A percentile compares a stretch with the other conserved stretches of the same genome.
phyloP scores from a whole-genome alignment of 2,329 filamentous ascomycete genomes.

The Lomentospora prolificans region DNA sequence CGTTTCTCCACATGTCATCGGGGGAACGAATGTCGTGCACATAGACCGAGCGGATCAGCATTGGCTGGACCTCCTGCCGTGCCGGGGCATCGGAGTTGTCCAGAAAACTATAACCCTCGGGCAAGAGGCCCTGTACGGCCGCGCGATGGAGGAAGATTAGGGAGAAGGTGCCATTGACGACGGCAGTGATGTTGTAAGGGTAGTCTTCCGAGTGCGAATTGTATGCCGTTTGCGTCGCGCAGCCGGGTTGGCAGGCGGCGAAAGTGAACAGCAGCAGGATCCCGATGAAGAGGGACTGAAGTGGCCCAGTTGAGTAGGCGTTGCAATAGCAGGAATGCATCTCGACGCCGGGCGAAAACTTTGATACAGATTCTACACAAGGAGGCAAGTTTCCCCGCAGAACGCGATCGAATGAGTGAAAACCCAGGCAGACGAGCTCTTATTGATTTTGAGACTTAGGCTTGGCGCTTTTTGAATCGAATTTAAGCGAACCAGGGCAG shows the following conservation, averaged over 20 bases:
- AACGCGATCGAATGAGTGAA: no score
- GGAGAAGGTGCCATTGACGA: neutral
- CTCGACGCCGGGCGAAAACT: no score
- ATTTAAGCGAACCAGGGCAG: no score
- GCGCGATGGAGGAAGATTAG: neutral
- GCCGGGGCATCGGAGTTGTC: no score
- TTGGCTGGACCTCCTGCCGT: neutral
- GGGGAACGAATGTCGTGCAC: neutral
- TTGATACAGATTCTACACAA: no score
- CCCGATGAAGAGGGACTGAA: neutral
- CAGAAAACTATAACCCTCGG: neutral
- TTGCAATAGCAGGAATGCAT: no score
- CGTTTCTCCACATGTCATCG: neutral
- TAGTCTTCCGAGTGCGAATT: neutral
- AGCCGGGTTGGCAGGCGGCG: neutral
- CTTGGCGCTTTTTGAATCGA: no score
- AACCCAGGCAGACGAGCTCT: no score
- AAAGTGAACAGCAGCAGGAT: neutral
- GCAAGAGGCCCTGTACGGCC: neutral
- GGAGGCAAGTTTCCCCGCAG: no score
- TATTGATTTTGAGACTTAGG: no score
- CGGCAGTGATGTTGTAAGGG: neutral
- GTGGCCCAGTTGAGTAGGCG: no score
- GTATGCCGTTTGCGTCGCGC: neutral
- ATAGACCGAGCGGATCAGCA: neutral